These are phyloP conservation scores for Geum urbanum DNA, from an alignment of 306 rosid species.

Conservation along the genomic window DNA sequence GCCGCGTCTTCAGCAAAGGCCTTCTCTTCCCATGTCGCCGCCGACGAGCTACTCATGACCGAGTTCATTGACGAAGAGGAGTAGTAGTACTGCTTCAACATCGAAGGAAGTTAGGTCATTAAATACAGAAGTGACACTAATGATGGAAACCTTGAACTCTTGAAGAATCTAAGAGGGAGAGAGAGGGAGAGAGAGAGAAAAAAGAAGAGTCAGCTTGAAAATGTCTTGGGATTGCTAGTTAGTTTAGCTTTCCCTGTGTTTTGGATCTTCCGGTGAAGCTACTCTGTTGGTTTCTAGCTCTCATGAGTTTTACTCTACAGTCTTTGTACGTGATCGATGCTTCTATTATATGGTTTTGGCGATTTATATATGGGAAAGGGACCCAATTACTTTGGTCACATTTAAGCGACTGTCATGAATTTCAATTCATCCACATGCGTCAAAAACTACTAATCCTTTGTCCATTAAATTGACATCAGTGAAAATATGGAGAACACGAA, in stretches of 20 bases:
- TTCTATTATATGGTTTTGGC: constrained; percentile 16
- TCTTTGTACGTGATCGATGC: constrained; percentile 16
- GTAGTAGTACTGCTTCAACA: constrained; percentile 5
- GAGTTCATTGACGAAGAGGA: constrained; percentile 25
- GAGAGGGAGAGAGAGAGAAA: neutral
- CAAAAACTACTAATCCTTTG: constrained; percentile 16
- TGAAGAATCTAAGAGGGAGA: constrained; percentile 14
- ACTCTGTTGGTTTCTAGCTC: constrained; percentile 34
- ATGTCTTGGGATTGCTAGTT: constrained; percentile 9
- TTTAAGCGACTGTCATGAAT: constrained; percentile 39
- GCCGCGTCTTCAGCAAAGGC: constrained; percentile 80
- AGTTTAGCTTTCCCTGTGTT: constrained; percentile 2
- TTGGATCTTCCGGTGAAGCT: constrained; percentile 45
- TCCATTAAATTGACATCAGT: neutral
- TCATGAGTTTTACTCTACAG: constrained; percentile 19
- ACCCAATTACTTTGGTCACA: constrained; percentile 25
- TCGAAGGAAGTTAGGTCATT: neutral
- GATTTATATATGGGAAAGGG: constrained; percentile 19
- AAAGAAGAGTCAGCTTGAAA: constrained; percentile 4
- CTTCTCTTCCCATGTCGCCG: constrained; percentile 66
- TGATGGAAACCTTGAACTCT: neutral
- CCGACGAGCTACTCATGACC: constrained; percentile 8
- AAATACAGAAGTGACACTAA: constrained; percentile 6
- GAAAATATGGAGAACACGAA: neutral
- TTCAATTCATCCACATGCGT: constrained; percentile 40